phyloP scores from a whole-genome alignment of 768 basidiomycete genomes.

The Pisolithus orientalis region DNA sequence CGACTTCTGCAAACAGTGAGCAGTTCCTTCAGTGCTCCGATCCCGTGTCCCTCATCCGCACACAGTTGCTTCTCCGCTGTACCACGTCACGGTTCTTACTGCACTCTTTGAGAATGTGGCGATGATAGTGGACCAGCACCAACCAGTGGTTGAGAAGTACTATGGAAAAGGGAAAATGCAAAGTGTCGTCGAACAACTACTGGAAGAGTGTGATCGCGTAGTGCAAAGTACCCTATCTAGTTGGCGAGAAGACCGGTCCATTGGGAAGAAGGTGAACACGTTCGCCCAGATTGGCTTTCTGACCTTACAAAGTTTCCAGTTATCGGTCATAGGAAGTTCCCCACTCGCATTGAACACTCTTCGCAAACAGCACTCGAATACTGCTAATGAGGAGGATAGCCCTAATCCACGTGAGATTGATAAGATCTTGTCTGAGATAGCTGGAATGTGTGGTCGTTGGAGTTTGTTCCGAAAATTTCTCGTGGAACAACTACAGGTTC shows the following conservation, averaged over 20 bases:
- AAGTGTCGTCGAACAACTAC: conserved; percentile 62
- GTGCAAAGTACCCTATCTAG: conserved; percentile 66
- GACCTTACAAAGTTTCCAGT: conserved; percentile 24
- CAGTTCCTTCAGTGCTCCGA: conserved; percentile 5
- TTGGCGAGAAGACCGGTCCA: conserved; percentile 88
- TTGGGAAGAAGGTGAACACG: conserved; percentile 65
- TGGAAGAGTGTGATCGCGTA: conserved; percentile 85
- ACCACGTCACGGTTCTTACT: conserved; percentile 86
- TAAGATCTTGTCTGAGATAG: conserved; percentile 78
- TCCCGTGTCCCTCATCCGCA: conserved; percentile 5
- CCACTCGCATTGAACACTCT: conserved; percentile 26
- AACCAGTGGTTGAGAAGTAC: conserved; percentile 96
- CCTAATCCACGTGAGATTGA: conserved; percentile 90
- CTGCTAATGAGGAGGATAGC: conserved; percentile 42
- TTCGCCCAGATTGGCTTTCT: neutral
- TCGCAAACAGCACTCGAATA: conserved; percentile 25
- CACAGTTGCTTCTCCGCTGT: conserved; percentile 84
- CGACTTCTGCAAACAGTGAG: conserved; percentile 77
- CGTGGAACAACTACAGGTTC: conserved; percentile 62
- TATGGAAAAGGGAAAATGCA: conserved; percentile 89
- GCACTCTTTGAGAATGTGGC: conserved; percentile 93
- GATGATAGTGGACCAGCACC: conserved; percentile 95
- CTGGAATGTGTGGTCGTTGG: conserved; percentile 91
- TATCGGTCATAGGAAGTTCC: conserved; percentile 43
- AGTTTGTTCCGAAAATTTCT: conserved; percentile 85